phyloP scores from a whole-genome alignment of 2,329 filamentous ascomycete species.

The Alternaria triticina region DNA sequence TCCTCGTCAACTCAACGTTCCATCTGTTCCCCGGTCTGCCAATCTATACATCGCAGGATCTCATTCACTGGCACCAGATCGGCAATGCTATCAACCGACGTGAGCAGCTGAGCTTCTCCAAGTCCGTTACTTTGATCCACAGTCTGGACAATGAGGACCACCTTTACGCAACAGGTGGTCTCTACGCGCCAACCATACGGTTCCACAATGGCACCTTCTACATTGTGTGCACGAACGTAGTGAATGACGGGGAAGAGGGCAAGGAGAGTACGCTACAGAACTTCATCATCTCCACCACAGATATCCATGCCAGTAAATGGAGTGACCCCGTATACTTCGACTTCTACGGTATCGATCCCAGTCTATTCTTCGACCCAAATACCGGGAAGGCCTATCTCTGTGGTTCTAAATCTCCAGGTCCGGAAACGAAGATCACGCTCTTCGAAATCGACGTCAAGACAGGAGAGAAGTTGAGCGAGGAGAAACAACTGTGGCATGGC shows the following conservation, averaged over 20 bases:
- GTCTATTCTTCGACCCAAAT: conserved; percentile 18
- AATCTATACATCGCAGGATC: conserved; percentile 57
- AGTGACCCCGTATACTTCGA: conserved; percentile 17
- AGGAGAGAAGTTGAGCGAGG: conserved; percentile 21
- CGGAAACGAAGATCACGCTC: conserved; percentile 21
- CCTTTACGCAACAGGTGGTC: conserved; percentile 24
- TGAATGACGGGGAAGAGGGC: conserved; percentile 45
- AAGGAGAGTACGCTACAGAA: conserved; percentile 53
- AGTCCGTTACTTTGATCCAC: conserved; percentile 50
- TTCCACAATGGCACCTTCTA: conserved; percentile 24
- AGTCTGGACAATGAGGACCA: conserved; percentile 4
- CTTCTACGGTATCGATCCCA: conserved; percentile 21
- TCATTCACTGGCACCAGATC: conserved; percentile 56
- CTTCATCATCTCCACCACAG: conserved; percentile 18
- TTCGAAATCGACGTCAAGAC: conserved; percentile 39
- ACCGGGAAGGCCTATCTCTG: conserved; percentile 20
- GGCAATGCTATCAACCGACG: conserved; percentile 55
- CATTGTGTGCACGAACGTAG: conserved; percentile 22
- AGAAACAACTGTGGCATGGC: conserved; percentile 39
- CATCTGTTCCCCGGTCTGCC: conserved; percentile 59
- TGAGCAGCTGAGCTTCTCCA: conserved; percentile 56
- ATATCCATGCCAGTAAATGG: conserved; percentile 18
- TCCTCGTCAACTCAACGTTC: conserved; percentile 59
- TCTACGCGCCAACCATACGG: conserved; percentile 26
- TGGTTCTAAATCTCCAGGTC: conserved; percentile 25